These are phyloP conservation scores for Solanum corneliomulleri DNA, from an alignment of 257 asterid species.

Conservation along the genomic window DNA sequence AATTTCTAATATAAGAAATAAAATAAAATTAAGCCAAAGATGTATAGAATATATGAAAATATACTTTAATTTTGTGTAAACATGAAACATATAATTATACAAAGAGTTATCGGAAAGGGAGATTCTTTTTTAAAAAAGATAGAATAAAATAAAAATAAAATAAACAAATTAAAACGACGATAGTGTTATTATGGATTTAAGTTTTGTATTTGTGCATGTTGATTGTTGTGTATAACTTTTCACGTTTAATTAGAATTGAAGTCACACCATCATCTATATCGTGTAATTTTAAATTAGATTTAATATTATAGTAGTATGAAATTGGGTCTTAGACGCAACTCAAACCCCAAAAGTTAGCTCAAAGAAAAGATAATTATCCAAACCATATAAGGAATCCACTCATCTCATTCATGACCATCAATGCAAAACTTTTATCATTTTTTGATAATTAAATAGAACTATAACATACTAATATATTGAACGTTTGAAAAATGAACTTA, in stretches of 20 bases:
- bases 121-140: too few species aligned
- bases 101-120: not conserved
- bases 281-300: too few species aligned
- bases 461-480: too few species aligned
- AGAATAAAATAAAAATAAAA: not conserved
- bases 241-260: not conserved
- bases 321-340: too few species aligned
- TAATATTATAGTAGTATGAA: too few species aligned
- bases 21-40: too few species aligned
- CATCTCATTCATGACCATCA: not conserved
- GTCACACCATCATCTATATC: not conserved
- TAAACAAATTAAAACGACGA: not conserved
- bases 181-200: not conserved
- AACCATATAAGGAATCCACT: too few species aligned
- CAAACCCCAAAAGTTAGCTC: too few species aligned
- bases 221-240: not conserved
- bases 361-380: rapidly evolving
- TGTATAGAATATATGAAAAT: too few species aligned
- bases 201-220: not conserved
- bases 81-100: not conserved
- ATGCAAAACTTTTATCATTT: not conserved
- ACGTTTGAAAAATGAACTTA: not conserved
- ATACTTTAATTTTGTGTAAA: not conserved
- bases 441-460: not conserved
- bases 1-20: too few species aligned